Evolutionary conservation across 305 asterid genomes (phyloP).

Genomic region (Nicotiana rustica): DNA sequence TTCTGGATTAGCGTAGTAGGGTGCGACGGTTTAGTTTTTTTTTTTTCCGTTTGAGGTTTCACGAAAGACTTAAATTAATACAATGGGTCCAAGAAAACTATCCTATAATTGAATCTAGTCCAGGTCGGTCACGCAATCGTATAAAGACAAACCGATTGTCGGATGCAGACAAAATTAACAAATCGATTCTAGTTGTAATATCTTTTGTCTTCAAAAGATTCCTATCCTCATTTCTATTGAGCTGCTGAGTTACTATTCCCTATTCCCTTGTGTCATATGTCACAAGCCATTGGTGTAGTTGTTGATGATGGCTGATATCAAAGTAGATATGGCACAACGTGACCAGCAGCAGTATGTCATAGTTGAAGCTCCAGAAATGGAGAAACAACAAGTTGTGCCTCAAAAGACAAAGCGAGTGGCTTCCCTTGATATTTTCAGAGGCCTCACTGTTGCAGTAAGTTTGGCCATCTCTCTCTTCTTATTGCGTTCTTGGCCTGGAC

Average conservation of each 20-base stretch:
- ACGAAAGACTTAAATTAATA: not conserved
- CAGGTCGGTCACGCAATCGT: not conserved
- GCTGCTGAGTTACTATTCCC: not conserved
- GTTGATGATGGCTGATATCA: conserved; percentile 52
- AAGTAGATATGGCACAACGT: conserved; percentile 42
- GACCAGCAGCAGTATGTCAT: conserved; percentile 41
- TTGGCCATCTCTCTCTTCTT: not conserved
- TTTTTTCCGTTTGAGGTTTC: not conserved
- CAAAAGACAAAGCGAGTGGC: conserved; percentile 60
- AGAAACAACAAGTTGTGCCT: conserved; percentile 35
- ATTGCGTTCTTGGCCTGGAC: not conserved
- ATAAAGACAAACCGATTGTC: not conserved
- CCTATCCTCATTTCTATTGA: not conserved
- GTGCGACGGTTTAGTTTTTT: not conserved
- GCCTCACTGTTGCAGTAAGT: conserved; percentile 80
- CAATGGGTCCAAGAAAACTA: not conserved
- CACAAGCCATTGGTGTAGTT: conserved; percentile 14
- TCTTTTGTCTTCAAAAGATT: not conserved
- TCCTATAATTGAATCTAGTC: not conserved
- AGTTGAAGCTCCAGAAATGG: conserved; percentile 46
- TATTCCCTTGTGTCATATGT: not conserved
- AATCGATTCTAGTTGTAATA: not conserved
- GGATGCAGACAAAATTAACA: not conserved
- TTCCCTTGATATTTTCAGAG: conserved; percentile 78
- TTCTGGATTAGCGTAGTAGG: not conserved